These are phyloP conservation scores for Ogataea minuta DNA, from an alignment of 805 yeast genomes.

Conservation along the genomic window DNA sequence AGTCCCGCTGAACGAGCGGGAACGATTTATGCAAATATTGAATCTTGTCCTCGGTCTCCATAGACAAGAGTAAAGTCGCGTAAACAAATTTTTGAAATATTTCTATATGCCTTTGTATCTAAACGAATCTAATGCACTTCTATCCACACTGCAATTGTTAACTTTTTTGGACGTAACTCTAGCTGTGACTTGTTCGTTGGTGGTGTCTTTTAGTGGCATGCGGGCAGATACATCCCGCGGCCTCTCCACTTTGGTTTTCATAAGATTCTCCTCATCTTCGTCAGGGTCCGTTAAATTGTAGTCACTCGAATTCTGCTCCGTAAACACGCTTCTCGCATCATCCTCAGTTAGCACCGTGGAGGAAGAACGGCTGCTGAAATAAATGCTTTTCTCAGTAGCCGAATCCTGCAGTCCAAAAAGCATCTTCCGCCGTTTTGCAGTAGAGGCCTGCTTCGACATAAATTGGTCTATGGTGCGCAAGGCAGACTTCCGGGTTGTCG, in stretches of 20 bases:
- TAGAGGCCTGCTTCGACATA: constrained; percentile 22
- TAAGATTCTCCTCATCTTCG: constrained; percentile 18
- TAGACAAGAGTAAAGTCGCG: constrained; percentile 10
- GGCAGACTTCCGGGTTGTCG: constrained; percentile 16
- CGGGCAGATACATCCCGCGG: neutral
- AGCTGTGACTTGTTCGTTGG: constrained; percentile 1
- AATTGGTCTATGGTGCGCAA: constrained; percentile 25
- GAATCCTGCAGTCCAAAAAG: constrained; percentile 19
- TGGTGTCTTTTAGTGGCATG: constrained; percentile 2
- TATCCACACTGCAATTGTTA: neutral
- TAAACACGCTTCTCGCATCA: constrained; percentile 4
- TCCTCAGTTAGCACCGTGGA: constrained; percentile 12
- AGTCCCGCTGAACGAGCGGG: constrained; percentile 42
- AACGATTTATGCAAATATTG: constrained; percentile 35
- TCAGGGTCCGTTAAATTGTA: constrained; percentile 30
- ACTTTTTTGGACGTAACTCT: neutral
- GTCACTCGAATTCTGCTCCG: constrained; percentile 29
- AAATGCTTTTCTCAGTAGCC: constrained; percentile 18
- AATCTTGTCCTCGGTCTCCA: constrained; percentile 41
- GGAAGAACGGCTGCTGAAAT: constrained; percentile 13
- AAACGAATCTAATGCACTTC: constrained; percentile 2
- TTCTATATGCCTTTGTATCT: constrained; percentile 4
- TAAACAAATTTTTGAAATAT: neutral
- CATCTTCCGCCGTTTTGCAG: constrained; percentile 27
- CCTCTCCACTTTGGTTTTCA: neutral